These are phyloP conservation scores for Ailanthus altissimus DNA, from an alignment of 345 rosid species.

Conservation along the genomic window DNA sequence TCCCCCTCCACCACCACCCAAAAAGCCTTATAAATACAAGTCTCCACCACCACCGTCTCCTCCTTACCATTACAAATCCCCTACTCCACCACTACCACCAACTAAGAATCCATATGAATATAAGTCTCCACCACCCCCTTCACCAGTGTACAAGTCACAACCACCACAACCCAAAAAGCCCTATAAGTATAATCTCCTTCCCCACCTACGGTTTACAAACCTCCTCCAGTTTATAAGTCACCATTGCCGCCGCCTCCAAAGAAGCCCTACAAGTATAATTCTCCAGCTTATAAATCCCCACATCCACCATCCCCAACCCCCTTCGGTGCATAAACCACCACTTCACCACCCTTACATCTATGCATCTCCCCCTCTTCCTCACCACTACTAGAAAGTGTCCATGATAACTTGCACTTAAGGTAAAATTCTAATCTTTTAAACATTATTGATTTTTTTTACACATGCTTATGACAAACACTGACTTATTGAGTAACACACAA, in stretches of 20 bases:
- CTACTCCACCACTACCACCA: no score
- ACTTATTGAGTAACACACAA: not conserved
- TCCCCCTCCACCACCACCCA: conserved; percentile 30
- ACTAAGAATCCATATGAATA: no score
- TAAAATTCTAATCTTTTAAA: conserved; percentile 2
- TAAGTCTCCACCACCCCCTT: no score
- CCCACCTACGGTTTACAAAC: conserved; percentile 19
- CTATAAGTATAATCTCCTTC: conserved; percentile 14
- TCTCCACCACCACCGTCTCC: not conserved
- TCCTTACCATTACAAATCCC: no score
- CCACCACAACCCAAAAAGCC: no score
- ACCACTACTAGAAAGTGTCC: conserved; percentile 46
- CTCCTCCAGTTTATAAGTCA: conserved; percentile 34
- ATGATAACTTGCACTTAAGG: conserved; percentile 20
- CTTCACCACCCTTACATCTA: conserved; percentile 16
- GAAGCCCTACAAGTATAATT: conserved; percentile 12
- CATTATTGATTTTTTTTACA: not conserved
- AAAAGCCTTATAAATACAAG: not conserved
- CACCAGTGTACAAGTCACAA: no score
- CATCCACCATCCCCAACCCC: conserved; percentile 35
- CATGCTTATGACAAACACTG: no score
- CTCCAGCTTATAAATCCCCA: conserved; percentile 31
- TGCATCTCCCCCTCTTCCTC: conserved; percentile 35
- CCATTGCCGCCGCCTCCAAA: conserved; percentile 39
- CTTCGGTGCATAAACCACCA: conserved; percentile 18